These are phyloP conservation scores for Ascochyta koolunga DNA, from an alignment of 2,329 filamentous ascomycete genomes.

Conservation along the genomic window DNA sequence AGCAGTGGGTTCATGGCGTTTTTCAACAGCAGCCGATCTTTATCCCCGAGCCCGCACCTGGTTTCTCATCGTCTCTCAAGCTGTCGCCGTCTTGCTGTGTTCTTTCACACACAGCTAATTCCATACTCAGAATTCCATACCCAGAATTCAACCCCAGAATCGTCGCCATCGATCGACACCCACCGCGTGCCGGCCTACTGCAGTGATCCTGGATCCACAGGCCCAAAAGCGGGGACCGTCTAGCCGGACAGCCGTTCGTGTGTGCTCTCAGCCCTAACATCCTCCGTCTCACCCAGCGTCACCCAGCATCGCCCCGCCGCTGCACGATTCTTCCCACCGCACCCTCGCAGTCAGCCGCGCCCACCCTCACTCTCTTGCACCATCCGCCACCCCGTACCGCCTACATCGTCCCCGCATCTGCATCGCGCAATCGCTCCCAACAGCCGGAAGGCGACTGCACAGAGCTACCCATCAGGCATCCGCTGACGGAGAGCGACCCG, in stretches of 20 bases:
- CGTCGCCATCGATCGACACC: slow-evolving; percentile 18
- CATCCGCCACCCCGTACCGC: not conserved
- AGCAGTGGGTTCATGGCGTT: slow-evolving; percentile 15
- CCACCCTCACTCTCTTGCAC: slow-evolving; percentile 3
- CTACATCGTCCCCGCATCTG: slow-evolving; percentile 3
- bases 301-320: slow-evolving; percentile 24
- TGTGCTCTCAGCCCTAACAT: slow-evolving; percentile 23
- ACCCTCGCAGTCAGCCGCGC: slow-evolving; percentile 26
- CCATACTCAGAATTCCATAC: too few species aligned
- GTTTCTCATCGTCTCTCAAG: slow-evolving; percentile 9
- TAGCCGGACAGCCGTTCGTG: slow-evolving; percentile 12
- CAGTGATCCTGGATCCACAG: slow-evolving; percentile 1
- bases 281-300: slow-evolving; percentile 9
- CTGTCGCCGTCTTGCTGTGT: too few species aligned
- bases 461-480: not conserved
- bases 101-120: too few species aligned
- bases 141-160: too few species aligned
- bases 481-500: slow-evolving; percentile 8
- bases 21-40: slow-evolving; percentile 4
- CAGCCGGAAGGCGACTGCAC: not conserved
- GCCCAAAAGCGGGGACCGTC: slow-evolving; percentile 8
- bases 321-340: slow-evolving; percentile 14
- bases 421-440: slow-evolving; percentile 2
- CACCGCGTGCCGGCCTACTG: slow-evolving; percentile 9
- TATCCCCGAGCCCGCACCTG: slow-evolving; percentile 11